Evolutionary conservation across 1,284 basidiomycete species (phyloP).

Genomic region (Athelia sp.): DNA sequence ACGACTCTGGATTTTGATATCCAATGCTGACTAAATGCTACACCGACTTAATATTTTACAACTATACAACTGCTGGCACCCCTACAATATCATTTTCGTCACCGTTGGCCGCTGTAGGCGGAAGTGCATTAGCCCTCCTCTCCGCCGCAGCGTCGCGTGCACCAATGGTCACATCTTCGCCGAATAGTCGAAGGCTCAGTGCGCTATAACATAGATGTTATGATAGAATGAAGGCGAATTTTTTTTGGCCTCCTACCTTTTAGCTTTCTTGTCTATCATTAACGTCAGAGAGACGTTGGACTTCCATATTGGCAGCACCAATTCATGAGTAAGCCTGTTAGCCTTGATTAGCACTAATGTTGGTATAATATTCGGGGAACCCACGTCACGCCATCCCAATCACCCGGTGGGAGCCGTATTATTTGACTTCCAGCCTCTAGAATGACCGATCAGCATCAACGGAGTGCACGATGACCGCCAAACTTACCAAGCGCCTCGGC

Average conservation of each 20-base stretch:
- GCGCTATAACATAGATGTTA: slow-evolving; percentile 42
- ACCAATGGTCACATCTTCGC: slow-evolving; percentile 62
- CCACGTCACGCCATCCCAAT: slow-evolving; percentile 50
- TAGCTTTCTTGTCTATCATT: slow-evolving; percentile 94
- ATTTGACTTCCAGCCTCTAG: slow-evolving; percentile 71
- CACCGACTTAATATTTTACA: too few species aligned
- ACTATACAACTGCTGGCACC: too few species aligned
- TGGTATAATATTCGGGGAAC: slow-evolving; percentile 15
- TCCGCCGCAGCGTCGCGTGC: slow-evolving; percentile 27
- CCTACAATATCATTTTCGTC: not conserved
- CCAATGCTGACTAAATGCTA: too few species aligned
- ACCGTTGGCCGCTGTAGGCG: not conserved
- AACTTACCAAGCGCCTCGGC: slow-evolving; percentile 48
- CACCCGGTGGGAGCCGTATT: slow-evolving; percentile 57
- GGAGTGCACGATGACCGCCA: too few species aligned
- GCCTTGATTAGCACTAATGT: slow-evolving; percentile 5
- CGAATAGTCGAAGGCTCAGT: slow-evolving; percentile 75
- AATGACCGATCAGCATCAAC: slow-evolving; percentile 3
- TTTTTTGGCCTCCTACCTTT: slow-evolving; percentile 52
- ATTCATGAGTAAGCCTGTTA: slow-evolving; percentile 63
- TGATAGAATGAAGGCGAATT: not conserved
- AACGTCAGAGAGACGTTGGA: slow-evolving; percentile 80
- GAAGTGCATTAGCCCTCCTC: not conserved
- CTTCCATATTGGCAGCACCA: slow-evolving; percentile 88
- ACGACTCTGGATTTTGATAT: too few species aligned